phyloP scores from a whole-genome alignment of 129 eudicot species.

The Helianthus tuberosus region DNA sequence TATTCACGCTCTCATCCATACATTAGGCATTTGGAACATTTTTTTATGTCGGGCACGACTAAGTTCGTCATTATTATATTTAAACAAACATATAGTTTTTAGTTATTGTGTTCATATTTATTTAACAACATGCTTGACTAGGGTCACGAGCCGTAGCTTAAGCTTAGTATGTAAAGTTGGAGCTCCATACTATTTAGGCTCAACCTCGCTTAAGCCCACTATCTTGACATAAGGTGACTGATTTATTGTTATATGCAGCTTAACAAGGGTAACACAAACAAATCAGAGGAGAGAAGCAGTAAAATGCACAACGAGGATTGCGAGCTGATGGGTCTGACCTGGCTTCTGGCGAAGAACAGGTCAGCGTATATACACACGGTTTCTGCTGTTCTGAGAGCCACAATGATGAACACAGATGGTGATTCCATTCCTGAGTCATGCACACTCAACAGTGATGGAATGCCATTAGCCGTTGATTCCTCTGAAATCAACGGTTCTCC shows the following conservation, averaged over 20 bases:
- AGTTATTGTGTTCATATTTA: no score
- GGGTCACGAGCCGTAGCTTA: no score
- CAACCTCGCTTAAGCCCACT: no score
- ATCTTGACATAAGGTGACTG: no score
- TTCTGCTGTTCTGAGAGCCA: slow-evolving; percentile 76
- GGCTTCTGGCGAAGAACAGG: slow-evolving; percentile 90
- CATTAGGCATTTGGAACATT: no score
- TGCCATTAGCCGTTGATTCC: slow-evolving; percentile 97
- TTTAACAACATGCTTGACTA: no score
- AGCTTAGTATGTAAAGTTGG: no score
- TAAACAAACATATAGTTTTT: no score
- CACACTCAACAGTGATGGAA: slow-evolving; percentile 70
- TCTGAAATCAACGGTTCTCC: slow-evolving; percentile 65
- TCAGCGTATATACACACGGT: slow-evolving; percentile 81
- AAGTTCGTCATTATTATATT: no score
- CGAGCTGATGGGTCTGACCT: slow-evolving; percentile 86
- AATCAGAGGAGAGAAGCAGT: slow-evolving; percentile 52
- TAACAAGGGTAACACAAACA: slow-evolving; percentile 43
- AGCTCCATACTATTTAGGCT: no score
- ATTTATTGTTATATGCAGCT: slow-evolving; percentile 51
- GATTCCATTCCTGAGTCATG: slow-evolving; percentile 56
- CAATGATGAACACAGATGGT: slow-evolving; percentile 58
- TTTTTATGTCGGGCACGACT: no score
- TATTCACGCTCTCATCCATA: no score
- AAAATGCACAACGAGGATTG: slow-evolving; percentile 77